phyloP scores from a whole-genome alignment of 2,329 filamentous ascomycete genomes.

The Macroventuria anomochaeta region DNA sequence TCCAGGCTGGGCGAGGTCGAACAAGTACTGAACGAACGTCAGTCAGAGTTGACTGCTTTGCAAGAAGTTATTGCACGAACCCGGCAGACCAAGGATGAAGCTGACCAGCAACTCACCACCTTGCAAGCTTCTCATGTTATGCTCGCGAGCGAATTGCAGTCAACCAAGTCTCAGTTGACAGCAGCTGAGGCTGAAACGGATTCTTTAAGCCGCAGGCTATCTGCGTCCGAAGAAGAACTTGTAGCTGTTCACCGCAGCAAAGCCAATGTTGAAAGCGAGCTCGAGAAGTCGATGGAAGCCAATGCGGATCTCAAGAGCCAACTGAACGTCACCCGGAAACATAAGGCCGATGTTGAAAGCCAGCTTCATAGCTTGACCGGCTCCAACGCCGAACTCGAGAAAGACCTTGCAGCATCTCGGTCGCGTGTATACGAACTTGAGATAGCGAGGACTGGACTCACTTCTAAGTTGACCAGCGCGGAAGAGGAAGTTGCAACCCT shows the following conservation, averaged over 20 bases:
- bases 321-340: conserved; percentile 21
- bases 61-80: conserved; percentile 22
- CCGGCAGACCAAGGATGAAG: conserved; percentile 27
- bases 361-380: conserved; percentile 12
- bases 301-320: conserved; percentile 31
- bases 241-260: conserved; percentile 22
- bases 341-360: conserved; percentile 18
- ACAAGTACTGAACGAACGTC: conserved; percentile 15
- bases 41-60: conserved; percentile 22
- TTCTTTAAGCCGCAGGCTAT: conserved; percentile 18
- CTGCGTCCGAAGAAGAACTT: conserved; percentile 28
- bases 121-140: conserved; percentile 23
- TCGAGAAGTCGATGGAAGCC: conserved; percentile 19
- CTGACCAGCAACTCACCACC: conserved; percentile 24
- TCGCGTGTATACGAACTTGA: conserved; percentile 26
- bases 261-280: conserved; percentile 21
- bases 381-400: conserved; percentile 26
- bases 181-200: conserved; percentile 18
- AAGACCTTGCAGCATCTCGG: conserved; percentile 22
- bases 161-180: conserved; percentile 23
- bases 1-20: conserved; percentile 20
- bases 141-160: conserved; percentile 24
- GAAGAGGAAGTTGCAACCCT: conserved; percentile 23
- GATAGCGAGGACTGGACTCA: conserved; percentile 23
- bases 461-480: conserved; percentile 18